These are phyloP conservation scores for Tylopilus cervinicoccineus DNA, from an alignment of 768 basidiomycete genomes.

Conservation along the genomic window DNA sequence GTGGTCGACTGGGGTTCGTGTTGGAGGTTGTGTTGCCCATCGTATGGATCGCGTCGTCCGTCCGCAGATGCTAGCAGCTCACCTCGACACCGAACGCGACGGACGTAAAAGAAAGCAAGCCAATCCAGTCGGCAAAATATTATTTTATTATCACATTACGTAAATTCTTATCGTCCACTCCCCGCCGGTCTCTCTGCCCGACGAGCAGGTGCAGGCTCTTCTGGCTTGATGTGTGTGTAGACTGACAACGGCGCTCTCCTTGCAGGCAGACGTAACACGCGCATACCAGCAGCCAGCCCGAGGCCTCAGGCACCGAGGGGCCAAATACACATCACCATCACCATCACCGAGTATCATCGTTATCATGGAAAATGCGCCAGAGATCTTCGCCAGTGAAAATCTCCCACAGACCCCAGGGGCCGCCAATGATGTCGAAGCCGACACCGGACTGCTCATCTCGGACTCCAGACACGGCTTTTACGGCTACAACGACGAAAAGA, in stretches of 20 bases:
- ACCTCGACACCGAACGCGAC: constrained; percentile 22
- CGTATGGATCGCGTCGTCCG: constrained; percentile 22
- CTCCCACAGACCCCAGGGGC: neutral
- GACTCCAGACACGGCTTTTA: constrained; percentile 72
- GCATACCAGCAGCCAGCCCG: no score
- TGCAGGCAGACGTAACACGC: no score
- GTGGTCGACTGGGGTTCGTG: constrained; percentile 26
- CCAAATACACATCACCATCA: constrained; percentile 15
- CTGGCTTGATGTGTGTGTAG: no score
- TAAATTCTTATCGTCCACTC: neutral
- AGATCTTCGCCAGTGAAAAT: neutral
- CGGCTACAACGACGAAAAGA: constrained; percentile 77
- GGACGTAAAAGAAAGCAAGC: constrained; percentile 33
- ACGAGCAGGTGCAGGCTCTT: no score
- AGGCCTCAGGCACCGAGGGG: no score
- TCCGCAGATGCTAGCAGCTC: constrained; percentile 8
- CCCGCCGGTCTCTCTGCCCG: neutral
- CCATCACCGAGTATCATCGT: constrained; percentile 19
- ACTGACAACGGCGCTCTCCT: no score
- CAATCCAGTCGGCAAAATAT: constrained; percentile 17
- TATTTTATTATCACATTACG: constrained; percentile 8
- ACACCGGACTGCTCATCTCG: constrained; percentile 35
- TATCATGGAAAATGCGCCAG: neutral
- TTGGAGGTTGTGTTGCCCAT: constrained; percentile 34
- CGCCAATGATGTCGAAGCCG: constrained; percentile 11